Percentiles rank a stretch among this genome's conserved stretches.
Conservation (phyloP, 2,329 filamentous ascomycete genomes). For the Ophiocordyceps polyrhachis-furcata region DNA sequence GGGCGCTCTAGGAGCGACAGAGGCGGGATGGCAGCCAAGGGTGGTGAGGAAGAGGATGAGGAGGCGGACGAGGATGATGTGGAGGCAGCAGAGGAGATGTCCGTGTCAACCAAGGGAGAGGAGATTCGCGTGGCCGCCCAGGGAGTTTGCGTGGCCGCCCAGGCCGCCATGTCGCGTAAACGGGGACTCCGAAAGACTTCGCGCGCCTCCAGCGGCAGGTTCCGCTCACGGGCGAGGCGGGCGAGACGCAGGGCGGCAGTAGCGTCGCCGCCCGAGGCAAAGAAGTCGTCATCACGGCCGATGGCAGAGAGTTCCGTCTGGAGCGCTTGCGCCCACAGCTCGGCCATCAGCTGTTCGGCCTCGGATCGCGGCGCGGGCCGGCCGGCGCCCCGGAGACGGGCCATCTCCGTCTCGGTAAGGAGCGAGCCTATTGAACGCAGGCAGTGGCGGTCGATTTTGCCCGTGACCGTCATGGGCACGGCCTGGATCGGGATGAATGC, state of each 20-base stretch:
- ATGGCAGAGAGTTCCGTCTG: neutral
- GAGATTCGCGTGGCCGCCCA: neutral
- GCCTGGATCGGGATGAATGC: slow-evolving; percentile 3
- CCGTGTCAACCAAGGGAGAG: neutral
- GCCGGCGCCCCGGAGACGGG: slow-evolving; percentile 1
- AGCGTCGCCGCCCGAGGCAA: slow-evolving; percentile 18
- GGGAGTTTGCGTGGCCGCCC: neutral
- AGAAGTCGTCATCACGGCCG: slow-evolving; percentile 3
- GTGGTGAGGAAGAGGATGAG: neutral
- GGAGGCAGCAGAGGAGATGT: neutral
- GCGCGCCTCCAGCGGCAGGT: slow-evolving; percentile 4
- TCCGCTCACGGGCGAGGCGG: slow-evolving; percentile 12
- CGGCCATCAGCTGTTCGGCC: slow-evolving; percentile 4
- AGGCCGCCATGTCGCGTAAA: slow-evolving; percentile 2
- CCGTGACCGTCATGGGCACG: slow-evolving; percentile 3
- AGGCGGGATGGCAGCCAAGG: neutral
- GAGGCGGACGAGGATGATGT: neutral
- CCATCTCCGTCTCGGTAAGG: neutral
- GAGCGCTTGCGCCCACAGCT: neutral
- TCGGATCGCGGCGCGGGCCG: slow-evolving; percentile 1
- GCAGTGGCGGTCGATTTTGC: slow-evolving; percentile 4
- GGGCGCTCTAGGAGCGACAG: slow-evolving; percentile 1
- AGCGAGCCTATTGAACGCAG: slow-evolving; percentile 8
- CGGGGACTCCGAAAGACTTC: slow-evolving; percentile 4
- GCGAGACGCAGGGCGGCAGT: slow-evolving; percentile 18